Base-by-base conservation (phyloP, 1,139 yeast genomes). In the Suhomyces coccinellae region DNA sequence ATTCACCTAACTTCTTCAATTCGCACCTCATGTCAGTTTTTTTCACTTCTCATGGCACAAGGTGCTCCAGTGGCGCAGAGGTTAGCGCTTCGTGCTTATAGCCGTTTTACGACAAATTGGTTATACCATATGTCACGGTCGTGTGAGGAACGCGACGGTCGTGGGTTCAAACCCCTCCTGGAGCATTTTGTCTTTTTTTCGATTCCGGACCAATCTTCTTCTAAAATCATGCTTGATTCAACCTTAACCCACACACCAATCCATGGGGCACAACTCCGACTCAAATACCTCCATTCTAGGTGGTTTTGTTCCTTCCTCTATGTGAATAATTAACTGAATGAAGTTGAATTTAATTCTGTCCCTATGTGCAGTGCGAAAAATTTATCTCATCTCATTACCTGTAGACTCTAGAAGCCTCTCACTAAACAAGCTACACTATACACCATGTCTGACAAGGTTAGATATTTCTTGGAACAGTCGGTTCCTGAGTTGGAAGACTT, bases 401-500 rank as follows among this genome's bases (percentile, higher is more conserved):
- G 28, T 20, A 20, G 11, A 33, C 11, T 20, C 16, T 20, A 14
- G 4, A 33, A 33, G 15, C 16, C 22, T 26, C 20, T 33, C 36
- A n/a, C 36, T n/a, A 16, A 6, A 20, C 14, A 33, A 5, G 11
- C n/a, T 10, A 8, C 11, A 40, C 13, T 14, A 15, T 16, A 10
- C 26, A 6, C 17, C 38, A 85, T 85, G 91, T 79, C 89, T 20
- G 87, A 87, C 42, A 84, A 83, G 56, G 85, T 86, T 22, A 79
- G 95, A 65, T 86, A 80, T 65, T 84, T 82, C 62, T 70, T 87
- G 63, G 96, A 82, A 66, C 90, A 83, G 66, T 78, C 91, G 8
- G 91, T 93, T 59, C 96, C 97, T 0, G 99, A 95, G 67, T 77
- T 95, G 48, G 93, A 90, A 59, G 99, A 93, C 61, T 78, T 95